These are phyloP conservation scores for Acmispon strigosus DNA, from an alignment of 306 rosid genomes.

Conservation along the genomic window DNA sequence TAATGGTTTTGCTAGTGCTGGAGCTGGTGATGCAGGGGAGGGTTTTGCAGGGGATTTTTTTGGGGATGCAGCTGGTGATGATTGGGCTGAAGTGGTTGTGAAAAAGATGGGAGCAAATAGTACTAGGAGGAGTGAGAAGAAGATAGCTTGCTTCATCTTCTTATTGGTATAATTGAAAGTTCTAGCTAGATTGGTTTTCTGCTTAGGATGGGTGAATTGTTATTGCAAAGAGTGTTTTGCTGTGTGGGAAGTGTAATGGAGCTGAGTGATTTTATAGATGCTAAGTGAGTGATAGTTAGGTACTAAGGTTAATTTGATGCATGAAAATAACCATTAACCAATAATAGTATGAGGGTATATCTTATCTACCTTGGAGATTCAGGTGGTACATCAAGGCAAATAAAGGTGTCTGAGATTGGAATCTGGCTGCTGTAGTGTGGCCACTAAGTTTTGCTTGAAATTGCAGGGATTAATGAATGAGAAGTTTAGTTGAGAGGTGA, in stretches of 20 bases:
- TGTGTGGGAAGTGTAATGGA: background rate
- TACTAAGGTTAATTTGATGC: slow-evolving; percentile 22
- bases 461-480: slow-evolving; percentile 14
- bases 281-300: slow-evolving; percentile 14
- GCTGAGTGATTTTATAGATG: slow-evolving; percentile 23
- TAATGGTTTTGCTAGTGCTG: slow-evolving; percentile 29
- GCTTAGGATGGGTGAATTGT: background rate
- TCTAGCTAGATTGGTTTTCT: background rate
- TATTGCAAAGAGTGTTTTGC: slow-evolving; percentile 12
- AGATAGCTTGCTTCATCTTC: slow-evolving; percentile 22
- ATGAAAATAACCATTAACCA: background rate
- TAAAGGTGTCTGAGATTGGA: slow-evolving; percentile 9
- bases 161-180: background rate
- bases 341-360: slow-evolving; percentile 5
- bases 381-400: slow-evolving; percentile 21
- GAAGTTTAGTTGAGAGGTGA: slow-evolving; percentile 13
- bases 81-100: slow-evolving; percentile 24
- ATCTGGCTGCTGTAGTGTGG: slow-evolving; percentile 9
- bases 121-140: slow-evolving; percentile 9
- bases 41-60: slow-evolving; percentile 27
- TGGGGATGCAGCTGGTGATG: slow-evolving; percentile 44
- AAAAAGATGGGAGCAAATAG: slow-evolving; percentile 1
- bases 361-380: background rate
- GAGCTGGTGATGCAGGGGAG: background rate
- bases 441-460: slow-evolving; percentile 18